These are phyloP conservation scores for Davidsoniella eucalypti DNA, from an alignment of 2,329 filamentous ascomycete genomes.

Conservation along the genomic window DNA sequence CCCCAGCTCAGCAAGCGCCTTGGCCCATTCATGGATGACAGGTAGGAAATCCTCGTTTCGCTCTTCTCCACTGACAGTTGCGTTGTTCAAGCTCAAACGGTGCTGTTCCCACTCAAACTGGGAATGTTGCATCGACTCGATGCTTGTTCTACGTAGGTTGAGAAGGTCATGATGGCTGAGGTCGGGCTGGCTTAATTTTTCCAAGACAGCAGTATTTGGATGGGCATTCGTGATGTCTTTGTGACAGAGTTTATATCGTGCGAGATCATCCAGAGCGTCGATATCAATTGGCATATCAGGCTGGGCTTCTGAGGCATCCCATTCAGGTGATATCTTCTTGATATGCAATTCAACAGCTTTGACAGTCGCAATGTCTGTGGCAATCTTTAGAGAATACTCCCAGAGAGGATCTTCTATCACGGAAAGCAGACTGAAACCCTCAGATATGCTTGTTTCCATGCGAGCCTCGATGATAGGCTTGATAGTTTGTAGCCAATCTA, in stretches of 20 bases:
- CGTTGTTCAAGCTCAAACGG: constrained; percentile 26
- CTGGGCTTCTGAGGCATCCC: background rate
- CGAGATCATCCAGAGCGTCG: background rate
- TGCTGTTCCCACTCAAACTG: constrained; percentile 33
- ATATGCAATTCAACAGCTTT: constrained; percentile 22
- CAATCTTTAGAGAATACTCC: constrained; percentile 30
- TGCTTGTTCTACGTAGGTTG: background rate
- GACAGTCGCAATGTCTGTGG: constrained; percentile 25
- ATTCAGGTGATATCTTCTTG: constrained; percentile 2
- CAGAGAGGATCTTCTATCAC: constrained; percentile 50
- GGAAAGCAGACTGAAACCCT: constrained; percentile 60
- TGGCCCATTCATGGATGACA: constrained; percentile 52
- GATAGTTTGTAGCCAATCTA: constrained; percentile 51
- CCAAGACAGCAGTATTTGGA: background rate
- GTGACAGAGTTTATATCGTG: background rate
- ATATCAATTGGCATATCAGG: background rate
- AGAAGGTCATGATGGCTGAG: background rate
- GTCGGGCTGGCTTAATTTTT: background rate
- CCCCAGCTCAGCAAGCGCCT: constrained; percentile 47
- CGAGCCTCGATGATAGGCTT: constrained; percentile 47
- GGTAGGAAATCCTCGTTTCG: constrained; percentile 53
- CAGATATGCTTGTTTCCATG: constrained; percentile 49
- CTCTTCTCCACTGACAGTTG: constrained; percentile 34
- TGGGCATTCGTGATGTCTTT: background rate
- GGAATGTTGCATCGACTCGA: background rate